A percentile compares a stretch with the other conserved stretches of the same genome.
phyloP scores from a whole-genome alignment of 2,329 filamentous ascomycete genomes.

The Talaromyces sp. region DNA sequence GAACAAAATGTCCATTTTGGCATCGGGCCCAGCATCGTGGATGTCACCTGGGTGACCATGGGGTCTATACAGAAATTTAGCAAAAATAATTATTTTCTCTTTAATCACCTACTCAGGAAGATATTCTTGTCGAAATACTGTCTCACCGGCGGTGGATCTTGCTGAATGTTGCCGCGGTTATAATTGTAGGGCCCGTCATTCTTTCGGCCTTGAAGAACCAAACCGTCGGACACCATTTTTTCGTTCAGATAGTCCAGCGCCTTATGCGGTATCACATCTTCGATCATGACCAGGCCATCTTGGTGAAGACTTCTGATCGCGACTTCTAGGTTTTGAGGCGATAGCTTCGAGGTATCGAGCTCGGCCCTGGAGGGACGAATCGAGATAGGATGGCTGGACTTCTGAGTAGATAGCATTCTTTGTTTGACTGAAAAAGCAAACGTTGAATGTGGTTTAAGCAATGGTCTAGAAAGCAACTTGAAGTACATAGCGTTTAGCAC shows the following conservation, averaged over 20 bases:
- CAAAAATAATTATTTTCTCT: not conserved
- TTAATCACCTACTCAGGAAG: conserved; percentile 49
- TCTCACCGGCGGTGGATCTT: conserved; percentile 50
- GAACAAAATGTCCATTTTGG: conserved; percentile 57
- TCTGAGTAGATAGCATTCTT: not conserved
- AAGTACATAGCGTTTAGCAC: not conserved
- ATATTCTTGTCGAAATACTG: conserved; percentile 27
- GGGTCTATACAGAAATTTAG: not conserved
- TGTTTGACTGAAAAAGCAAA: not conserved
- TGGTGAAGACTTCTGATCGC: conserved; percentile 49
- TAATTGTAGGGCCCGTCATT: conserved; percentile 9
- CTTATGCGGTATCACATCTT: conserved; percentile 48
- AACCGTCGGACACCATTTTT: conserved; percentile 58
- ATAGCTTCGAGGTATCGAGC: conserved; percentile 34
- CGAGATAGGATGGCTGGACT: conserved; percentile 22
- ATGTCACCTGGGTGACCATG: conserved; percentile 23
- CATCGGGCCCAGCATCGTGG: conserved; percentile 50
- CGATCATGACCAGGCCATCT: conserved; percentile 56
- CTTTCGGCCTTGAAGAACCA: conserved; percentile 51
- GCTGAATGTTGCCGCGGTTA: conserved; percentile 48
- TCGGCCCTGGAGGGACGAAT: conserved; percentile 42
- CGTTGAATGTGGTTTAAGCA: not conserved
- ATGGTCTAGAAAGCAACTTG: not conserved
- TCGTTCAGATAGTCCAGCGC: conserved; percentile 53
- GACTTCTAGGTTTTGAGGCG: conserved; percentile 51